Percentiles rank a stretch among this genome's conserved stretches.
phyloP scores from a whole-genome alignment of 2,329 filamentous ascomycete genomes.

The Fusarium decemcellulare region DNA sequence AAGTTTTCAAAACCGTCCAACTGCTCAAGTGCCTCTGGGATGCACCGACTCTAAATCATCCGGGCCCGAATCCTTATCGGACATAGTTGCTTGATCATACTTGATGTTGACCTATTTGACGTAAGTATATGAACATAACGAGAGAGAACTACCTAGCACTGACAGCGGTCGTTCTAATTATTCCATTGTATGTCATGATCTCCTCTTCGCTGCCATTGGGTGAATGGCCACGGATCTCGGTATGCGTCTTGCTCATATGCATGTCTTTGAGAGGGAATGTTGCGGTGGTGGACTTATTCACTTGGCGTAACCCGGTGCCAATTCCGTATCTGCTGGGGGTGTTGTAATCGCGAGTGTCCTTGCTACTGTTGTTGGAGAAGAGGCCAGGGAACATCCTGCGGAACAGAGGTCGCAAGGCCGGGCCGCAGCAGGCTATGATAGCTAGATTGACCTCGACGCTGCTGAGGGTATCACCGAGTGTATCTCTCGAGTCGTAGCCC shows the following conservation, averaged over 20 bases:
- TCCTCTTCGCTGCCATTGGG: slow-evolving; percentile 42
- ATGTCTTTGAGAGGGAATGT: slow-evolving; percentile 38
- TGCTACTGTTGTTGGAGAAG: slow-evolving; percentile 34
- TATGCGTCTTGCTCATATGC: slow-evolving; percentile 26
- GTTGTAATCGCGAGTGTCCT: slow-evolving; percentile 19
- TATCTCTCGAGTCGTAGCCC: slow-evolving; percentile 45
- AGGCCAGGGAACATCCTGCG: slow-evolving; percentile 41
- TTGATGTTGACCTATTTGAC: slow-evolving; percentile 23
- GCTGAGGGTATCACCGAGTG: slow-evolving; percentile 49
- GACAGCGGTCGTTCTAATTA: slow-evolving; percentile 37
- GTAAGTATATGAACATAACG: neutral
- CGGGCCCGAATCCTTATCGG: slow-evolving; percentile 13
- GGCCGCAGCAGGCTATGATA: slow-evolving; percentile 55
- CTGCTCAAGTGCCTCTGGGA: neutral
- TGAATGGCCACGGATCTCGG: slow-evolving; percentile 38
- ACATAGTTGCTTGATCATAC: slow-evolving; percentile 25
- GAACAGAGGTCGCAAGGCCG: slow-evolving; percentile 41
- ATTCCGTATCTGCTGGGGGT: slow-evolving; percentile 26
- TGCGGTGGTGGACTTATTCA: neutral
- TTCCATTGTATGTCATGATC: slow-evolving; percentile 45
- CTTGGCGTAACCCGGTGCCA: slow-evolving; percentile 8
- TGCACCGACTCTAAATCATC: slow-evolving; percentile 1
- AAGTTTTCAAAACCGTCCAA: neutral
- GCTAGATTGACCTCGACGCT: slow-evolving; percentile 55
- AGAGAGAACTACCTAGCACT: neutral